phyloP scores from a whole-genome alignment of 2,329 filamentous ascomycete genomes.

The Aspergillus viridinutans region DNA sequence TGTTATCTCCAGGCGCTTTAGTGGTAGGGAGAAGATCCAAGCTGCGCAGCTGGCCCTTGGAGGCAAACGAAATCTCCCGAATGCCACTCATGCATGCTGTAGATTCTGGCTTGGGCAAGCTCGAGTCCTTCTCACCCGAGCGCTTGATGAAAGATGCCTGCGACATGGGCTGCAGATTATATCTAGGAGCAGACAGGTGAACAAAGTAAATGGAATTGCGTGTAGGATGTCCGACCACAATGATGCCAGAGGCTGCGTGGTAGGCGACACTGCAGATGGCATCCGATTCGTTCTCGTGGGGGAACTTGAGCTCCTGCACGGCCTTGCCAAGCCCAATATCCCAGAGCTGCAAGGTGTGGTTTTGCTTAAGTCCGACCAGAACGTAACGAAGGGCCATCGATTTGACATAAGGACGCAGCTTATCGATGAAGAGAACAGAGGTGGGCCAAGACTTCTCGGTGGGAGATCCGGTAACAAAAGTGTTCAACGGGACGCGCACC shows the following conservation, averaged over 20 bases:
- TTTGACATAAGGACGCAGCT: conserved; percentile 88
- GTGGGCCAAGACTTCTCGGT: conserved; percentile 95
- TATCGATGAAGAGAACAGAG: conserved; percentile 92
- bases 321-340: conserved; percentile 92
- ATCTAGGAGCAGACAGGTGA: conserved; percentile 89
- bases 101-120: conserved; percentile 79
- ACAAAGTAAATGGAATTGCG: conserved; percentile 97
- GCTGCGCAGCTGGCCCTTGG: conserved; percentile 81
- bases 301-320: conserved; percentile 94
- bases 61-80: conserved; percentile 86
- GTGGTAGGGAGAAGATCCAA: conserved; percentile 77
- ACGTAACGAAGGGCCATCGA: conserved; percentile 88
- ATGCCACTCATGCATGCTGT: conserved; percentile 97
- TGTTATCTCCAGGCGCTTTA: conserved; percentile 45
- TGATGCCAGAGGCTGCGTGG: conserved; percentile 85
- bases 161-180: conserved; percentile 72
- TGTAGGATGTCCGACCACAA: conserved; percentile 91
- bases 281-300: conserved; percentile 92
- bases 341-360: conserved; percentile 97
- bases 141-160: conserved; percentile 85
- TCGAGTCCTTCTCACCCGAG: conserved; percentile 66
- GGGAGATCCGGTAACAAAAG: conserved; percentile 78
- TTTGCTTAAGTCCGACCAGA: conserved; percentile 97
- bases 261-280: conserved; percentile 98
- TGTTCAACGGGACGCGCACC: conserved; percentile 80